Base-by-base conservation (phyloP, 1,284 basidiomycete species). In the Pyrrhoderma lamaoense region DNA sequence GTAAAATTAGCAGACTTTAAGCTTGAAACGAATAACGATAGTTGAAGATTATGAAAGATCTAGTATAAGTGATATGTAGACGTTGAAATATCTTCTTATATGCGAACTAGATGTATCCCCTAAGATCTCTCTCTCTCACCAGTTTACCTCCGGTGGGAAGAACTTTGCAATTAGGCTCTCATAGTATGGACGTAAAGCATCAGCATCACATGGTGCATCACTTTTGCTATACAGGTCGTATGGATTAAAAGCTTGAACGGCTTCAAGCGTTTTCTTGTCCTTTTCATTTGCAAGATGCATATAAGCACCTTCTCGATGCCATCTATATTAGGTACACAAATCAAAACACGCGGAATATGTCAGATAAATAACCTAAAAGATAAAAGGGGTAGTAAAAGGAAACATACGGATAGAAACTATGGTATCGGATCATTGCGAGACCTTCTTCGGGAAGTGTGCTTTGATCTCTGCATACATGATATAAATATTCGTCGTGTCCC, bases 191-290 rank as follows among this genome's bases (percentile, higher is more conserved):
- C 80, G 78, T 27, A 94, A 72, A 59, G 75, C 73, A 43, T 73
- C 77, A 9, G 76, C 72, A 54, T 81, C 67, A 52, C 85, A 80
- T 8, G 80, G 77, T 27, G 77, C 76, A 63, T 93, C 89, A 62
- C 76, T 82, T 70, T 94, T 94, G 72, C 84, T 89, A 72, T 94
- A 94, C 3, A 94, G 75, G 63, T 93, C 91, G 68, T 93, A 94
- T 0, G 91, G 88, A 67, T 91, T 91, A 75, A 91, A 91, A 0
- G 82, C 83, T 44, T 75, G 75, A 22, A 86, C 86, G 25, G 85
- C 87, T 36, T 73, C 76, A 22, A 89, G 76, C 19, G 77, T 72
- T 55, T 70, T 70, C 54, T 67, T 57, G 64, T 89, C 86, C 49
- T 79, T 79, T 22, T 80, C 80, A 63, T 81, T 82, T 59, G 79